A percentile compares a stretch with the other conserved stretches of the same genome.
Conservation (phyloP, 164 flowering plant species). For the Aristolochia californica region DNA sequence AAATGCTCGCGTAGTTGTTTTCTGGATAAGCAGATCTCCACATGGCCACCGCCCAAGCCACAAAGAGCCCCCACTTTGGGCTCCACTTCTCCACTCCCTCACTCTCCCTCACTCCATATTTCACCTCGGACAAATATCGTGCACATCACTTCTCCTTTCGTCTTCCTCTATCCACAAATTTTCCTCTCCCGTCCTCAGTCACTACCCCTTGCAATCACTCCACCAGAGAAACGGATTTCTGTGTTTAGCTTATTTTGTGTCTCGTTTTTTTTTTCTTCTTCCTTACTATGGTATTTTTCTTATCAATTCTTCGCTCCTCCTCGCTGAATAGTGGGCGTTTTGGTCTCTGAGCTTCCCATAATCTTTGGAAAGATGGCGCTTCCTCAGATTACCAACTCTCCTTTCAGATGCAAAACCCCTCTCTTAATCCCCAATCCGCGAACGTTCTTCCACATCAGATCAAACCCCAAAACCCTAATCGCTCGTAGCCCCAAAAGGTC, state of each 20-base stretch:
- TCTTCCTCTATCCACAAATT: not conserved
- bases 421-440: not conserved
- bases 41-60: too few species aligned
- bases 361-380: slow-evolving; percentile 38
- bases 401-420: slow-evolving; percentile 20
- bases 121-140: not conserved
- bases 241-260: too few species aligned
- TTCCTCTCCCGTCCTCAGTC: not conserved
- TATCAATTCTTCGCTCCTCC: too few species aligned
- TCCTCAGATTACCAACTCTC: slow-evolving; percentile 38
- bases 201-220: too few species aligned
- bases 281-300: too few species aligned
- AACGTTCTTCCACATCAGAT: too few species aligned
- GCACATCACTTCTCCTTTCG: not conserved
- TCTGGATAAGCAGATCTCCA: too few species aligned
- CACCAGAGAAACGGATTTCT: too few species aligned
- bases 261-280: too few species aligned
- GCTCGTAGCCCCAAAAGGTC: not conserved
- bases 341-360: too few species aligned
- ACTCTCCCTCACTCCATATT: not conserved
- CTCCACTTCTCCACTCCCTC: not conserved
- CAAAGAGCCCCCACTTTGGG: not conserved
- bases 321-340: too few species aligned
- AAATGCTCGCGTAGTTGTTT: too few species aligned
- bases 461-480: not conserved